A percentile compares a stretch with the other conserved stretches of the same genome.
These are phyloP conservation scores for Backusella luteola DNA, from an alignment of 192 early-diverging fungal species.

Conservation along the genomic window DNA sequence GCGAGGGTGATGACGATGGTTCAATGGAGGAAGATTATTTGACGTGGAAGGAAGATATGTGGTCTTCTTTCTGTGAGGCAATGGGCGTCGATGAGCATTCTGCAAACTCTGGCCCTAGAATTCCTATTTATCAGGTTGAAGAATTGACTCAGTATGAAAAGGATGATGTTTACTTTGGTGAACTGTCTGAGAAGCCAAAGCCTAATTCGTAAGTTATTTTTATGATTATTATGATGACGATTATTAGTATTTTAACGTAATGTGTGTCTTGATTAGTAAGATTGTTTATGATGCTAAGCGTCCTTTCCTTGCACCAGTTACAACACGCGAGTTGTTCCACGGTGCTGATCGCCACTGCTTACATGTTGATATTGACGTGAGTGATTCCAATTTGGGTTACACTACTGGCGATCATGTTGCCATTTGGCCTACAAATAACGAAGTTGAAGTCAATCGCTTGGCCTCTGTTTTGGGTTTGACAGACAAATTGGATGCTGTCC, in stretches of 20 bases:
- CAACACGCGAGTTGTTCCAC: slow-evolving; percentile 70
- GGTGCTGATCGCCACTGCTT: slow-evolving; percentile 76
- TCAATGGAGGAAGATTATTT: slow-evolving; percentile 96
- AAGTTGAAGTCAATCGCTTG: slow-evolving; percentile 67
- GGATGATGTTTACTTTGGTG: slow-evolving; percentile 50
- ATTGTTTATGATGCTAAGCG: slow-evolving; percentile 80
- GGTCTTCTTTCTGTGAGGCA: slow-evolving; percentile 71
- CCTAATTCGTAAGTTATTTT: slow-evolving; percentile 4
- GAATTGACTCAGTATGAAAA: slow-evolving; percentile 35
- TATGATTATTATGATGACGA: neutral
- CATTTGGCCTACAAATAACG: slow-evolving; percentile 85
- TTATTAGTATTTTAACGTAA: neutral
- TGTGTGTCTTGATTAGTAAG: slow-evolving; percentile 29
- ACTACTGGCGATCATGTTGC: slow-evolving; percentile 95
- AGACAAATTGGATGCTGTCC: slow-evolving; percentile 65
- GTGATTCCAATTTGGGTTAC: slow-evolving; percentile 81
- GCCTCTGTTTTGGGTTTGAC: slow-evolving; percentile 61
- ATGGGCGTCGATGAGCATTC: slow-evolving; percentile 65
- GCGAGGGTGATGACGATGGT: slow-evolving; percentile 97
- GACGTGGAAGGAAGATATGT: slow-evolving; percentile 87
- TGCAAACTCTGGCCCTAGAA: slow-evolving; percentile 16
- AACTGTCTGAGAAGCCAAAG: slow-evolving; percentile 42
- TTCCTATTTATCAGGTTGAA: slow-evolving; percentile 49
- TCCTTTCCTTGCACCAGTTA: slow-evolving; percentile 76
- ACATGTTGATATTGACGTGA: slow-evolving; percentile 91